A percentile compares a stretch with the other conserved stretches of the same genome.
These are phyloP conservation scores for Coprinopsis cinerea DNA, from an alignment of 768 basidiomycete species.

Conservation along the genomic window DNA sequence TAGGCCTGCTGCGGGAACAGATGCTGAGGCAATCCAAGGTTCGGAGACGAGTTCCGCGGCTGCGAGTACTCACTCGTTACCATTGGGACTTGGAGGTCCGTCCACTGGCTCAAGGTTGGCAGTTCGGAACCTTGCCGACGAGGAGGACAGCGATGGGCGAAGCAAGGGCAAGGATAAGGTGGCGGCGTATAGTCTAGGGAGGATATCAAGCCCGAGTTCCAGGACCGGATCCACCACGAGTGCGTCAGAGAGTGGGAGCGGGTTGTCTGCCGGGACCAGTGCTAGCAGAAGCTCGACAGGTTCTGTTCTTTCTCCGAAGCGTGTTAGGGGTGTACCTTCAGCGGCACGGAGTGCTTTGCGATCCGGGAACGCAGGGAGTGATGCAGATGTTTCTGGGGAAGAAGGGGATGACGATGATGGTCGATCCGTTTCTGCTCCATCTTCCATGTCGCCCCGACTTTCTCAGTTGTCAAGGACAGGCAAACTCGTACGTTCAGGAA, in stretches of 20 bases:
- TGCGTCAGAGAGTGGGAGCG: constrained; percentile 7
- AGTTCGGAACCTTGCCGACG: not conserved
- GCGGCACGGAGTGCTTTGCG: not conserved
- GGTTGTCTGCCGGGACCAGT: constrained; percentile 1
- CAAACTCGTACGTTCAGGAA: too few species aligned
- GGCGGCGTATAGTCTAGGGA: not conserved
- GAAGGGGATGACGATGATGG: not conserved
- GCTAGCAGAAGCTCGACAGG: constrained; percentile 1
- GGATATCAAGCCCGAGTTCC: constrained; percentile 2
- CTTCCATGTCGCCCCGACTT: not conserved
- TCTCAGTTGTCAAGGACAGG: not conserved
- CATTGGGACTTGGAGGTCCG: not conserved
- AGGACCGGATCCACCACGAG: constrained; percentile 6
- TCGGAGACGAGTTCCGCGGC: constrained; percentile 8
- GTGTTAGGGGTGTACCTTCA: not conserved
- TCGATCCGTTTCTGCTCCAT: not conserved
- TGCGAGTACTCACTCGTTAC: constrained; percentile 4
- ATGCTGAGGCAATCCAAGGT: not conserved
- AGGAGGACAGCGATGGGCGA: not conserved
- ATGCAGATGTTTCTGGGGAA: constrained; percentile 1
- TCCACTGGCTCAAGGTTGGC: not conserved
- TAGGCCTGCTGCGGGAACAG: not conserved
- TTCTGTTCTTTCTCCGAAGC: not conserved
- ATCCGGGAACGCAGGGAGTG: not conserved
- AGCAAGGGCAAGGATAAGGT: not conserved